Evolutionary conservation across 768 basidiomycete genomes (phyloP), one percentile per base, ranked within the genome.

Genomic region (Royoungia palumana): DNA sequence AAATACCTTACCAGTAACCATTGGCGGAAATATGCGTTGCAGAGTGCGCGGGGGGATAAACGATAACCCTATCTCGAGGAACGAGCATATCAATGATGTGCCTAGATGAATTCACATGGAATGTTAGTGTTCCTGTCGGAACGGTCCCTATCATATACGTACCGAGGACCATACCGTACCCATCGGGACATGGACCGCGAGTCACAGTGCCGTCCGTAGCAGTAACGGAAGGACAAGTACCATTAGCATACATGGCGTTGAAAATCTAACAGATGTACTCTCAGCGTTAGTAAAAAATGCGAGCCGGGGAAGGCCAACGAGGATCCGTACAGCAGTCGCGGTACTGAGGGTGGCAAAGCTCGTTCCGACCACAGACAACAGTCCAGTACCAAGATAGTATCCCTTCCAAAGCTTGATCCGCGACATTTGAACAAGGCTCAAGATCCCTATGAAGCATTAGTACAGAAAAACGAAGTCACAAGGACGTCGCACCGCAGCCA

Each of bases 361-460:
- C 1, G 85, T 88, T 16, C 89, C 90, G 6, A 91, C 87, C 16
- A 92, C 88, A 7, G 82, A 83, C 46, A 93, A 74, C 17, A 92
- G 67, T 0, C 90, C 90, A n/a, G 88, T 89, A 3, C 87, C 87
- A 16, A 90, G 72, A 52, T 81, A 82, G 57, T 87, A 89, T 2
- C 79, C 74, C 13, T 71, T 65, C 53, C 78, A 83, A 1, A 91
- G 71, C 32, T 68, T 75, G 35, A 87, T 55, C 2, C 85, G 73
- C 3, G 85, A 87, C 80, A 92, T 87, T 58, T 93, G 90, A 4
- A 92, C 78, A 20, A 86, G 67, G 62, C 85, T 87, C 25, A 89
- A 60, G 25, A 89, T 85, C 1, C 87, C 86, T 87, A 44, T 12
- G 28, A 3, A 12, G 28, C 8, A 27, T 27, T 9, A 27, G 7